phyloP scores from a whole-genome alignment of 1,284 basidiomycete species.

The Puccinia horiana region DNA sequence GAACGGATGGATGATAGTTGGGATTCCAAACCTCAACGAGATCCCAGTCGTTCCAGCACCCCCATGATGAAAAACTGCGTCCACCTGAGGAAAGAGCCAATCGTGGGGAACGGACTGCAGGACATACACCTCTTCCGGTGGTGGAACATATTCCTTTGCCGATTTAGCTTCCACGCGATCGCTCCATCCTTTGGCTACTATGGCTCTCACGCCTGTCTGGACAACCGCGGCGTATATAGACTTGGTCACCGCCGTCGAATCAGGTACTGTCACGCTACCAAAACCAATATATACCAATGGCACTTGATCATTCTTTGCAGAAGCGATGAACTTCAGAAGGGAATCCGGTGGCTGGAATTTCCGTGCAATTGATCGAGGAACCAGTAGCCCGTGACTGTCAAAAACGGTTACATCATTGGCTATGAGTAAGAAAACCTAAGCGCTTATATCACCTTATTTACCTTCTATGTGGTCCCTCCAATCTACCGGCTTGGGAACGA shows the following conservation, averaged over 20 bases:
- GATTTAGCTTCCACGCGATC: constrained; percentile 49
- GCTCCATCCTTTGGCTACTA: constrained; percentile 57
- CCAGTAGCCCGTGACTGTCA: constrained; percentile 55
- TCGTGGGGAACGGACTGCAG: constrained; percentile 56
- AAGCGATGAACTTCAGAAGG: constrained; percentile 77
- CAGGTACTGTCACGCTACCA: constrained; percentile 64
- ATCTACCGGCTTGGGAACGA: constrained; percentile 55
- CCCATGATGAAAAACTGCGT: constrained; percentile 60
- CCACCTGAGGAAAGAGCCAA: constrained; percentile 56
- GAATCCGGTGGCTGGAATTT: constrained; percentile 79
- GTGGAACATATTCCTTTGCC: constrained; percentile 31
- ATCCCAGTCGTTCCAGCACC: constrained; percentile 95
- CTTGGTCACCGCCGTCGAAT: constrained; percentile 25
- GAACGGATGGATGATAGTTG: constrained; percentile 56
- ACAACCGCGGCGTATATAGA: constrained; percentile 52
- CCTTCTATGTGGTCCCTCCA: constrained; percentile 54
- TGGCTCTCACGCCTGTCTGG: constrained; percentile 54
- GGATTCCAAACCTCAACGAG: constrained; percentile 64
- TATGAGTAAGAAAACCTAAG: background rate
- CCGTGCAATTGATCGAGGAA: constrained; percentile 64
- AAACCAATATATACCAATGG: constrained; percentile 98
- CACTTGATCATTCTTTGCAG: constrained; percentile 71
- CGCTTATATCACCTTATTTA: background rate
- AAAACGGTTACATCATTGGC: background rate
- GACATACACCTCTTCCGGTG: constrained; percentile 52